Evolutionary conservation across 345 rosid species (phyloP).

Genomic region (Eucalyptus polybractea): DNA sequence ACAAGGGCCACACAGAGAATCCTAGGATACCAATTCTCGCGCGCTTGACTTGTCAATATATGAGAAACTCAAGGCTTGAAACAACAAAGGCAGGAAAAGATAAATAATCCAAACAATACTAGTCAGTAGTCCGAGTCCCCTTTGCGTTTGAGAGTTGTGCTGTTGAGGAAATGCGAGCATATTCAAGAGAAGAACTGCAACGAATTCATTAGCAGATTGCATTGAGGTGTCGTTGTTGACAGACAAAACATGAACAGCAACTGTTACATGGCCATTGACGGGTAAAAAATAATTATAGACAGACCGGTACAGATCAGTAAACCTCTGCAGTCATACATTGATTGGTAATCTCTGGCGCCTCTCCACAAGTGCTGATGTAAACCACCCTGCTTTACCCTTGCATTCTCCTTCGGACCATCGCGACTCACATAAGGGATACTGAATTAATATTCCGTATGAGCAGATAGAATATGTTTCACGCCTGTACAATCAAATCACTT

Average conservation of each 20-base stretch:
- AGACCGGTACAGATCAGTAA: constrained; percentile 4
- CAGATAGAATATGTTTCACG: not conserved
- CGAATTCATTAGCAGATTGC: not conserved
- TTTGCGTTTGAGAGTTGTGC: not conserved
- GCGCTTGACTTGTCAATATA: not conserved
- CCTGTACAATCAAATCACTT: not conserved
- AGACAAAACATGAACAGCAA: not conserved
- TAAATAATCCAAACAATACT: not conserved
- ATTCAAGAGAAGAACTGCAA: not conserved
- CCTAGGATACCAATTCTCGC: not conserved
- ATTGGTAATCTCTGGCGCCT: constrained; percentile 69
- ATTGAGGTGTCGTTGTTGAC: not conserved
- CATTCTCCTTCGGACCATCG: constrained; percentile 99
- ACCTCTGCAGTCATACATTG: constrained; percentile 23
- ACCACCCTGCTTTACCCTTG: constrained; percentile 88
- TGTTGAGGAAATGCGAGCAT: not conserved
- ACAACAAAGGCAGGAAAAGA: not conserved
- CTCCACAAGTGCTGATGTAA: constrained; percentile 68
- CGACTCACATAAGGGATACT: constrained; percentile 34
- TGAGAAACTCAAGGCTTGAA: not conserved
- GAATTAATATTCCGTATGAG: not conserved
- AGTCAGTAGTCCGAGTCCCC: not conserved
- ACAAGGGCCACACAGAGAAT: not conserved
- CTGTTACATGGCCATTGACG: not conserved
- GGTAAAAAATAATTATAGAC: not conserved